A percentile compares a stretch with the other conserved stretches of the same genome.
Evolutionary conservation across 495 filamentous ascomycete species (phyloP).

Genomic region (Talaromyces adpressus): DNA sequence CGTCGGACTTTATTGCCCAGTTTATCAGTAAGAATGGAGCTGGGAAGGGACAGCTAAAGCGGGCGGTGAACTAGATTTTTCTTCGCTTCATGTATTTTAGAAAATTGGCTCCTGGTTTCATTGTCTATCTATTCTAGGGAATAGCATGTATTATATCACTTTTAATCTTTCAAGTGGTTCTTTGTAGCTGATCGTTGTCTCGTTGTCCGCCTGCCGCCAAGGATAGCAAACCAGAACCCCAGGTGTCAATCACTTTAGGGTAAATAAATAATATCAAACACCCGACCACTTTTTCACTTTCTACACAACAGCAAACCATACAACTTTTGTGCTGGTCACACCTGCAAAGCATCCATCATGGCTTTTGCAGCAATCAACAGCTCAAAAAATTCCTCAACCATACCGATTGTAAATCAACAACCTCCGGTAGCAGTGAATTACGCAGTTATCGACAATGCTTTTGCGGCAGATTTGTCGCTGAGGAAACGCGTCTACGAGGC

Average conservation of each 20-base stretch:
- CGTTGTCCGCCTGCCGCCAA: conserved; percentile 4
- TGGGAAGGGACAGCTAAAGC: conserved; percentile 12
- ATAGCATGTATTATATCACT: background rate
- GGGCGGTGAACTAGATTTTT: background rate
- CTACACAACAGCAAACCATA: background rate
- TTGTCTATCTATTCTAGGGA: background rate
- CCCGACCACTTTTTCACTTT: background rate
- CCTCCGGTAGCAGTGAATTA: conserved; percentile 13
- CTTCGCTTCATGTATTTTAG: conserved; percentile 4
- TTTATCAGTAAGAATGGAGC: conserved; percentile 23
- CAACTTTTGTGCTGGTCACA: background rate
- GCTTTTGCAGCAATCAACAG: conserved; percentile 42
- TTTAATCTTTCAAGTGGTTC: background rate
- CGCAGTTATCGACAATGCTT: conserved; percentile 36
- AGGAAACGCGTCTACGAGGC: conserved; percentile 44
- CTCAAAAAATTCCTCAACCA: conserved; percentile 9
- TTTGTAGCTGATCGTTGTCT: conserved; percentile 2
- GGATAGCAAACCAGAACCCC: background rate
- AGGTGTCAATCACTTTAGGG: background rate
- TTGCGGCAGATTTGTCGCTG: conserved; percentile 35
- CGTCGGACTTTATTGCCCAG: conserved; percentile 27
- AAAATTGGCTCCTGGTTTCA: background rate
- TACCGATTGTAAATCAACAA: conserved; percentile 8
- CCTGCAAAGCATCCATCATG: conserved; percentile 21
- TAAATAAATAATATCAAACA: background rate